Conservation (phyloP, 2,329 filamentous ascomycete species). For the Parafenestella ontariensis region DNA sequence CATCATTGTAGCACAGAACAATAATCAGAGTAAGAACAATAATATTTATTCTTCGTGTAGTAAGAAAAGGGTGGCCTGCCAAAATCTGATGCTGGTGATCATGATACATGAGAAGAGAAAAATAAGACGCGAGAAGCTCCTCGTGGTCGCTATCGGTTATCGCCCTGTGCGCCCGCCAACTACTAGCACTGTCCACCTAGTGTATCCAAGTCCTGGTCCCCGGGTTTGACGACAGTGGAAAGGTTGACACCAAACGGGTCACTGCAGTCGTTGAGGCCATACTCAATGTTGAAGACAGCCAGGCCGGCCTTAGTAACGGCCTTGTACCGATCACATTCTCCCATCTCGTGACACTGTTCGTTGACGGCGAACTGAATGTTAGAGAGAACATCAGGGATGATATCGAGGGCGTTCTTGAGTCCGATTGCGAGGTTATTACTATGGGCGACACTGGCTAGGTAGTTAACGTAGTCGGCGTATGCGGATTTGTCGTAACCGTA, state of each 20-base stretch:
- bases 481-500: slow-evolving; percentile 61
- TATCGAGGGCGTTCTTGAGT: slow-evolving; percentile 70
- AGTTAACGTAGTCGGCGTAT: slow-evolving; percentile 65
- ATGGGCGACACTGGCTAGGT: slow-evolving; percentile 63
- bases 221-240: slow-evolving; percentile 22
- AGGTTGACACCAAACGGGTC: slow-evolving; percentile 19
- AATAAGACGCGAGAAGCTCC: too few species aligned
- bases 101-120: too few species aligned
- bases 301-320: slow-evolving; percentile 66
- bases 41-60: too few species aligned
- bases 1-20: too few species aligned
- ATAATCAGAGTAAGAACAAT: too few species aligned
- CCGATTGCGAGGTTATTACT: slow-evolving; percentile 65
- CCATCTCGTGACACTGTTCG: slow-evolving; percentile 69
- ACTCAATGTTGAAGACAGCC: slow-evolving; percentile 76
- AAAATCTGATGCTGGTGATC: too few species aligned
- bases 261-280: slow-evolving; percentile 54
- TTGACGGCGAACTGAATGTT: slow-evolving; percentile 71
- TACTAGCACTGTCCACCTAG: slow-evolving; percentile 18
- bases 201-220: slow-evolving; percentile 17
- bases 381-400: slow-evolving; percentile 60
- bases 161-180: too few species aligned
- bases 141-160: too few species aligned
- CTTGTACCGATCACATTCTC: slow-evolving; percentile 57
- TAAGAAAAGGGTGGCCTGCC: too few species aligned